These are phyloP conservation scores for Microdochium trichocladiopsis DNA, from an alignment of 2,329 filamentous ascomycete genomes.

Conservation along the genomic window DNA sequence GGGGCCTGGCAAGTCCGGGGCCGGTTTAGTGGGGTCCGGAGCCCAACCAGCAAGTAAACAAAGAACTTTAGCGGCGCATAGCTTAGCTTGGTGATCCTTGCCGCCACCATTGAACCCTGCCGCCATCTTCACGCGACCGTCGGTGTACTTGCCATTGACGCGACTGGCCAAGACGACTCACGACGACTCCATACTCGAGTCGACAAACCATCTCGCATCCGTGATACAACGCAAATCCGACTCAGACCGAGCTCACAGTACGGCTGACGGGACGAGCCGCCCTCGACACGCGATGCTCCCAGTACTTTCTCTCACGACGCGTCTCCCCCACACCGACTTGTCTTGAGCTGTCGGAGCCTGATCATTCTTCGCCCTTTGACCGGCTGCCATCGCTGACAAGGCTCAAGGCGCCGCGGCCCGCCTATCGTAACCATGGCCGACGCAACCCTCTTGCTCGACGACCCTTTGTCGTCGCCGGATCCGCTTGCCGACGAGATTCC, in stretches of 20 bases:
- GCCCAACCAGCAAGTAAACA: neutral
- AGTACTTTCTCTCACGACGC: neutral
- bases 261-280: neutral
- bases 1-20: too few relatives aligned
- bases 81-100: neutral
- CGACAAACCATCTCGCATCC: neutral
- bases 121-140: neutral
- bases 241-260: neutral
- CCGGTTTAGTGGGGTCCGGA: neutral
- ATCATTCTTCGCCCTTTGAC: neutral
- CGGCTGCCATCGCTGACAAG: neutral
- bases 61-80: neutral
- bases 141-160: neutral
- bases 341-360: neutral
- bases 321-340: neutral
- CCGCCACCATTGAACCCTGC: neutral
- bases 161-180: too few relatives aligned
- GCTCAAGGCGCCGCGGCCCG: neutral
- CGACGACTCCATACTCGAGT: too few relatives aligned
- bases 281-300: neutral
- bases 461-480: conserved; percentile 24
- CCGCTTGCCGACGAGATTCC: conserved; percentile 20
- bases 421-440: neutral
- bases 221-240: too few relatives aligned
- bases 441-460: conserved; percentile 2